phyloP scores from a whole-genome alignment of 495 filamentous ascomycete species.

The Sordaria brevicollis region DNA sequence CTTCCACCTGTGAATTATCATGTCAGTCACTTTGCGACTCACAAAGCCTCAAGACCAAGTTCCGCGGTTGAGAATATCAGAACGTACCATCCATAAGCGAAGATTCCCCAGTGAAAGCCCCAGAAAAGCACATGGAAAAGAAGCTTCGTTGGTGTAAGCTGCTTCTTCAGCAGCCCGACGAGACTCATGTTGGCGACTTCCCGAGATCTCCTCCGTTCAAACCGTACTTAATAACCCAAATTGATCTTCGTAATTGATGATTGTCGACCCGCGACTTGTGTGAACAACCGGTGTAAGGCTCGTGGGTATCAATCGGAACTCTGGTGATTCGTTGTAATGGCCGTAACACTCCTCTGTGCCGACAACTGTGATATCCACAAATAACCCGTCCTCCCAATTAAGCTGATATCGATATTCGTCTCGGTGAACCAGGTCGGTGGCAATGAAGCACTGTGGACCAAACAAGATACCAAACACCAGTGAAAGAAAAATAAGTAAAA shows the following conservation, averaged over 20 bases:
- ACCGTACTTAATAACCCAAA: constrained; percentile 5
- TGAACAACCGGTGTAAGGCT: not conserved
- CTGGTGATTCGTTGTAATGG: not conserved
- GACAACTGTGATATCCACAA: not conserved
- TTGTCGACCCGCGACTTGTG: constrained; percentile 44
- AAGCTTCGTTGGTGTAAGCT: constrained; percentile 57
- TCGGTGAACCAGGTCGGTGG: not conserved
- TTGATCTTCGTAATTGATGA: constrained; percentile 14
- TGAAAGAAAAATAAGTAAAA: constrained; percentile 30
- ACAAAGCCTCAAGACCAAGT: not conserved
- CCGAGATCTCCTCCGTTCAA: constrained; percentile 12
- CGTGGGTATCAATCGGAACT: not conserved
- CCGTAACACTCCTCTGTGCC: not conserved
- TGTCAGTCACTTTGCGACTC: constrained; percentile 1
- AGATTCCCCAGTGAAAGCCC: constrained; percentile 69
- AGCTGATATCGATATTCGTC: not conserved
- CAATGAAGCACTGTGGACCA: not conserved
- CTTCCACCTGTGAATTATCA: constrained; percentile 50
- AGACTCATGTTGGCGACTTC: constrained; percentile 29
- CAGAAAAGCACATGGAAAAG: constrained; percentile 82
- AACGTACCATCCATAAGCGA: constrained; percentile 80
- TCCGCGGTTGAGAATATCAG: not conserved
- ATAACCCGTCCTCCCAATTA: not conserved
- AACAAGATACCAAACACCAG: constrained; percentile 4
- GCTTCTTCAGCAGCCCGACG: constrained; percentile 37